phyloP scores from a whole-genome alignment of 202 grass and related monocot species.

The Miscanthus sacchariflorus region DNA sequence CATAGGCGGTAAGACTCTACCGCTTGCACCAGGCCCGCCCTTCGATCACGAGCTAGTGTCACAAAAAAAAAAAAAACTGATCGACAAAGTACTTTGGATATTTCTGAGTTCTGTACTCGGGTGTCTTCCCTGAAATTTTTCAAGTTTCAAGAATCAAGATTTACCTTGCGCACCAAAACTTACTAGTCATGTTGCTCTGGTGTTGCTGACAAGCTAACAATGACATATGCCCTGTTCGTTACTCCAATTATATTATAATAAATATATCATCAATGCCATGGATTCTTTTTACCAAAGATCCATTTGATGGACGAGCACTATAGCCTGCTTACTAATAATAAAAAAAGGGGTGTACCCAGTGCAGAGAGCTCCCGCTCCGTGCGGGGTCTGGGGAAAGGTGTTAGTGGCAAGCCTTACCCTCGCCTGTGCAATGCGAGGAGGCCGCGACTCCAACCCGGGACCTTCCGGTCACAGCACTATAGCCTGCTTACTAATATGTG shows the following conservation, averaged over 20 bases:
- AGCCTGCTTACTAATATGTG: not conserved
- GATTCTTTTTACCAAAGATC: not conserved
- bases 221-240: too few relatives aligned
- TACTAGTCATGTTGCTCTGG: not conserved
- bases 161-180: conserved; percentile 8
- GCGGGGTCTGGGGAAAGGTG: too few relatives aligned
- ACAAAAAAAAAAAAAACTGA: too few relatives aligned
- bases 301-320: not conserved
- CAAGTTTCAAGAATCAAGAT: conserved; percentile 14
- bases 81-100: not conserved
- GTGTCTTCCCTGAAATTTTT: conserved; percentile 15
- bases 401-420: too few relatives aligned
- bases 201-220: conserved; percentile 29
- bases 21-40: not conserved
- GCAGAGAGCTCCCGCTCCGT: too few relatives aligned
- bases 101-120: not conserved
- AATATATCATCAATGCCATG: conserved; percentile 10
- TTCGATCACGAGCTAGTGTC: too few relatives aligned
- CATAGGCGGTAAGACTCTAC: too few relatives aligned
- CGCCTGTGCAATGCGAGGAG: too few relatives aligned
- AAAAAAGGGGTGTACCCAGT: too few relatives aligned
- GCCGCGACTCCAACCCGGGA: too few relatives aligned
- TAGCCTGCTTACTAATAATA: not conserved
- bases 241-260: not conserved
- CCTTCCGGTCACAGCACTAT: not conserved